Evolutionary conservation across 1,139 yeast genomes (phyloP), one percentile per base, ranked within the genome.

Genomic region (Taiozyma onychis): DNA sequence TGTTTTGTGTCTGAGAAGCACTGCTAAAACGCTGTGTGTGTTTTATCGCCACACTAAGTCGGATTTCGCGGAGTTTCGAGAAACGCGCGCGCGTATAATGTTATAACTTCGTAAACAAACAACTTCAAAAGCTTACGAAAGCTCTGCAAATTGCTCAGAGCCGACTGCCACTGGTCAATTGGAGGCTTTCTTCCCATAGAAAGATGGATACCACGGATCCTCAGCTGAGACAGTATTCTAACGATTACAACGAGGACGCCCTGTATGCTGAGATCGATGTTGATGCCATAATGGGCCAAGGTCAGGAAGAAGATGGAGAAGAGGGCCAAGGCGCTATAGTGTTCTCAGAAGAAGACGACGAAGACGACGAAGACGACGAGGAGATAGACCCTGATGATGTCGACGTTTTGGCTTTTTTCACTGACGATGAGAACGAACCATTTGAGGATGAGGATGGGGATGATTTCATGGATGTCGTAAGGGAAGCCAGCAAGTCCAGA

Each of bases 381-480:
- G 55, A 52, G 3, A 53, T 48, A n/a, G 58, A 51, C 10, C 57
- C 57, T 6, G 57, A 35, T 18, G 57, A 55, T 14, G 60, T 48
- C 27, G 66, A 60, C 32, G 48, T 70, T 6, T 50, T 66, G 18
- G 71, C 69, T 21, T 71, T 66, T 21, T 69, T 71, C 51, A 62
- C 69, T 6, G 72, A 68, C 52, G 67, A 68, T 48, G 53, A 56
- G 43, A 57, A 59, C 26, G 71, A 65, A 18, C 51, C 57, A 44
- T 52, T 55, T 45, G 63, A 57, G 24, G 73, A 70, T 51, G 72
- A 67, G n/a, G 72, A 68, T 43, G 74, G 71, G 48, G 68, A 67
- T 41, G 75, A 71, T 48, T 80, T 83, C 54, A 73, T 78, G 67
- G 83, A 83, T 60, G 85, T 85, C 1, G 71, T 85, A 49, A 71